Percentiles rank a stretch among this genome's conserved stretches.
Conservation (phyloP, 768 basidiomycete genomes). For the Auricularia sp. region DNA sequence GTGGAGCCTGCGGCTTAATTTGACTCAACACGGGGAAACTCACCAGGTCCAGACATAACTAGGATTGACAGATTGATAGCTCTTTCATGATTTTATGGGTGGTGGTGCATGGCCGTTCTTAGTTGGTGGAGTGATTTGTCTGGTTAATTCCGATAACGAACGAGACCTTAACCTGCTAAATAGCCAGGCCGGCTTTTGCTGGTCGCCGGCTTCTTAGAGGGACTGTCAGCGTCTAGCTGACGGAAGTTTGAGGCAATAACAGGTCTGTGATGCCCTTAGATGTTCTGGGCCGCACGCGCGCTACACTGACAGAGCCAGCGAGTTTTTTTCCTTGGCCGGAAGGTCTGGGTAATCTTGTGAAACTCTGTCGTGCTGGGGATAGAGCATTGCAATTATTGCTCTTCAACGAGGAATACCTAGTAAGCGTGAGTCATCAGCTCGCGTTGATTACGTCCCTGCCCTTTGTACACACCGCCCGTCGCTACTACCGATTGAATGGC, state of each 20-base stretch:
- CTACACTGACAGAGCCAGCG: slow-evolving; percentile 86
- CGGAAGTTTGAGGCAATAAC: slow-evolving; percentile 86
- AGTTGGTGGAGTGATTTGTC: slow-evolving; percentile 92
- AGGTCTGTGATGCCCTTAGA: slow-evolving; percentile 88
- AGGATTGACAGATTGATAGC: too few relatives aligned
- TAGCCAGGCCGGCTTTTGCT: slow-evolving; percentile 69
- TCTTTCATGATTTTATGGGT: slow-evolving; percentile 80
- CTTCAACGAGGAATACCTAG: slow-evolving; percentile 87
- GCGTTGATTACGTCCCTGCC: too few relatives aligned
- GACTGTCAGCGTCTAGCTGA: slow-evolving; percentile 72
- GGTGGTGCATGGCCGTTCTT: slow-evolving; percentile 86
- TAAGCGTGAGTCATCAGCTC: too few relatives aligned
- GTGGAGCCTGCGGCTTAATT: slow-evolving; percentile 78
- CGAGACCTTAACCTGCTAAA: slow-evolving; percentile 91
- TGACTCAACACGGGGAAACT: too few relatives aligned
- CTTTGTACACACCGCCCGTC: too few relatives aligned
- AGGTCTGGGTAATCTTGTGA: slow-evolving; percentile 41
- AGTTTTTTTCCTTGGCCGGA: slow-evolving; percentile 19
- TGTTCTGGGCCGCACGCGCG: slow-evolving; percentile 81
- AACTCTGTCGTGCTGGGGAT: slow-evolving; percentile 76
- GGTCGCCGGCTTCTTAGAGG: slow-evolving; percentile 77
- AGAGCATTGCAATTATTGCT: slow-evolving; percentile 88
- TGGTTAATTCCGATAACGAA: slow-evolving; percentile 95
- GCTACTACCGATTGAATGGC: too few relatives aligned
- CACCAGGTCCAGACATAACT: too few relatives aligned